Base-by-base conservation (phyloP, 2,329 filamentous ascomycete genomes). In the Xylariaceae sp. region DNA sequence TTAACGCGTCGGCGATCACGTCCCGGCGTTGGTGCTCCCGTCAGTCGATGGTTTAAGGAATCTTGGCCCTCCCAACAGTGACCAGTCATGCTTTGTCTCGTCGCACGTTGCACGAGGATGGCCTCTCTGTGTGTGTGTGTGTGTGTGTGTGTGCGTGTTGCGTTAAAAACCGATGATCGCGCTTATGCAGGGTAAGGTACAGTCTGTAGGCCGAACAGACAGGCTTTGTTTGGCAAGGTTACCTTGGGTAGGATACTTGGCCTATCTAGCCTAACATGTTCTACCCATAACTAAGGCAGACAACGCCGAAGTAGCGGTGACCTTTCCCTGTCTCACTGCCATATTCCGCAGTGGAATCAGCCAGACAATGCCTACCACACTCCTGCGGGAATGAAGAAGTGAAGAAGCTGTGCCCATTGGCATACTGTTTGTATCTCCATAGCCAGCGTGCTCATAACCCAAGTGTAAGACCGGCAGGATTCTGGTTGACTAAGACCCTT, bases 181-280 rank as follows among this genome's bases (percentile, higher is more conserved):
- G 57, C 57, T 59, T 59, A 59, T 59, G 57, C 57, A 57, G 41
- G 41, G 50, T 35, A 44, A 50, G 34, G 45, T 51, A 35, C 19
- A 46, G 35, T 7, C 32, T 34, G 19, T 19, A 19, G 19, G 19
- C 19, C 19, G 19, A 19, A 19, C 31, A 43, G 51, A 55, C 49
- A 55, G 53, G 53, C 43, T 58, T 50, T 45, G 53, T 7, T 37
- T 37, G 35, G 8, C 8, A 11, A 37, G 35, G 35, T 57, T 54
- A 57, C 51, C 55, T 45, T 30, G 42, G 51, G 45, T 44, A 45
- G 19, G 19, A 19, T 19, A 19, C 19, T 19, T 19, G 19, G 19
- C 19, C 19, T 19, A 19, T 19, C 19, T 19, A 1, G 19, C 19
- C 19, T 19, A 19, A 19, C 19, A 19, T 19, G 19, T 19, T 19